Conservation (phyloP, 257 asterid species). For the Rhazya stricta region DNA sequence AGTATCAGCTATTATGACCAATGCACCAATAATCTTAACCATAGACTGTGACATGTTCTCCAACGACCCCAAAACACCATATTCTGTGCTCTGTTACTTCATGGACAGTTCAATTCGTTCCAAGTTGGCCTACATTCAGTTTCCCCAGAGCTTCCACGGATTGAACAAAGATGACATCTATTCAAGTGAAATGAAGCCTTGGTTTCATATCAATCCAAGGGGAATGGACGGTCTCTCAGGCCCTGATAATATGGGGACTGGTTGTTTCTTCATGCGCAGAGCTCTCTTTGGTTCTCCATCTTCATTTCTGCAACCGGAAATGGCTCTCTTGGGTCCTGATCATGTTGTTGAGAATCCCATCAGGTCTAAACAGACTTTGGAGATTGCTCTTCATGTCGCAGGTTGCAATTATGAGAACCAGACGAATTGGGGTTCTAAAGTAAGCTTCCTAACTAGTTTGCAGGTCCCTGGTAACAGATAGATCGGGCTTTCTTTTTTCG, state of each 20-base stretch:
- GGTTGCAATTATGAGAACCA: slow-evolving; percentile 50
- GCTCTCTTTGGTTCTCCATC: slow-evolving; percentile 57
- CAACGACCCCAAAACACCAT: slow-evolving; percentile 55
- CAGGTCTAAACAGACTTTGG: slow-evolving; percentile 13
- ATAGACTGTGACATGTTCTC: slow-evolving; percentile 83
- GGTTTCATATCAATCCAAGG: slow-evolving; percentile 36
- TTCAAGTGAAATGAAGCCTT: slow-evolving; percentile 41
- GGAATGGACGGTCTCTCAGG: slow-evolving; percentile 73
- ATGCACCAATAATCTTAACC: slow-evolving; percentile 61
- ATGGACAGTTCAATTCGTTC: slow-evolving; percentile 30
- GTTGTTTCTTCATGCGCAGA: slow-evolving; percentile 62
- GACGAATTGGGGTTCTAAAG: slow-evolving; percentile 67
- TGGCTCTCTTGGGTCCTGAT: slow-evolving; percentile 37
- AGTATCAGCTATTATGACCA: slow-evolving; percentile 61
- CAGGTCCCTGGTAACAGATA: too few relatives aligned
- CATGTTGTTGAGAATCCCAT: slow-evolving; percentile 35
- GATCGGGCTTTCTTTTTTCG: too few relatives aligned
- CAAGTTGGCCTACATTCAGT: slow-evolving; percentile 54
- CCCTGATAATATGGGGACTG: slow-evolving; percentile 60
- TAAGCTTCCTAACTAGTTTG: slow-evolving; percentile 1
- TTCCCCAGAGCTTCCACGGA: slow-evolving; percentile 66
- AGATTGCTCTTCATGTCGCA: slow-evolving; percentile 47
- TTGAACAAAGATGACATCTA: slow-evolving; percentile 58
- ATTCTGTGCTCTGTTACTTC: slow-evolving; percentile 39
- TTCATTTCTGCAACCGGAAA: slow-evolving; percentile 29